Percentiles rank a stretch among this genome's conserved stretches.
Conservation (phyloP, 371 early-diverging fungal species). For the Rhizopus delemar region DNA sequence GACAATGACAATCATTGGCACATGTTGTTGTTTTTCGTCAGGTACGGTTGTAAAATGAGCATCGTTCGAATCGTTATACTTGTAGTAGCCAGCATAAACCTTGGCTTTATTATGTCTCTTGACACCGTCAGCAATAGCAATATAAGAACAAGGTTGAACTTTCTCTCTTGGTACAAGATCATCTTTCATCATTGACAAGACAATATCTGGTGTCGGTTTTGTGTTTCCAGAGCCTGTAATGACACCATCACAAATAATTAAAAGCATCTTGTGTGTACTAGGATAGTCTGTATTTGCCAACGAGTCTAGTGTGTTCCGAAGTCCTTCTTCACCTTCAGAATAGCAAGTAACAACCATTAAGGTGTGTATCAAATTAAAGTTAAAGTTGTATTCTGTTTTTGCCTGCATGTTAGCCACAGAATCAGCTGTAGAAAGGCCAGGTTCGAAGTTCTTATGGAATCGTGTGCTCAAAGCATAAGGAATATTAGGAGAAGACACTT, state of each 20-base stretch:
- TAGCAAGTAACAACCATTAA: constrained; percentile 84
- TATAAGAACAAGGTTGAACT: constrained; percentile 74
- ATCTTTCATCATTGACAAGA: constrained; percentile 81
- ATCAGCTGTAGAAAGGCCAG: constrained; percentile 7
- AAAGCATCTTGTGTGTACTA: constrained; percentile 89
- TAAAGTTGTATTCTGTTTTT: constrained; percentile 48
- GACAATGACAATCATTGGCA: constrained; percentile 88
- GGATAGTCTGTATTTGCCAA: constrained; percentile 89
- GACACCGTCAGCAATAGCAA: constrained; percentile 92
- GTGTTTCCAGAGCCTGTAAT: constrained; percentile 79
- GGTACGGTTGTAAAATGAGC: constrained; percentile 40
- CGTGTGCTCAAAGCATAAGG: constrained; percentile 19
- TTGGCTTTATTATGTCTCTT: constrained; percentile 96
- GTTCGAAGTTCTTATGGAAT: constrained; percentile 11
- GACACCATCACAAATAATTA: constrained; percentile 89
- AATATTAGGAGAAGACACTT: constrained; percentile 11
- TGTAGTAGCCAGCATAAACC: constrained; percentile 87
- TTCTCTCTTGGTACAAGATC: constrained; percentile 62
- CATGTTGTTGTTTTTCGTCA: constrained; percentile 50
- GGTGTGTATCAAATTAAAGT: constrained; percentile 53
- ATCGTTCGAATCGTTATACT: constrained; percentile 51
- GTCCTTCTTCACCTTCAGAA: constrained; percentile 87
- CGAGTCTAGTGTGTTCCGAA: constrained; percentile 95
- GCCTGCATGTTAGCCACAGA: constrained; percentile 23
- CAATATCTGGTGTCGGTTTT: constrained; percentile 79